phyloP scores from a whole-genome alignment of 202 grass and related monocot genomes.

The Carex arenaria region DNA sequence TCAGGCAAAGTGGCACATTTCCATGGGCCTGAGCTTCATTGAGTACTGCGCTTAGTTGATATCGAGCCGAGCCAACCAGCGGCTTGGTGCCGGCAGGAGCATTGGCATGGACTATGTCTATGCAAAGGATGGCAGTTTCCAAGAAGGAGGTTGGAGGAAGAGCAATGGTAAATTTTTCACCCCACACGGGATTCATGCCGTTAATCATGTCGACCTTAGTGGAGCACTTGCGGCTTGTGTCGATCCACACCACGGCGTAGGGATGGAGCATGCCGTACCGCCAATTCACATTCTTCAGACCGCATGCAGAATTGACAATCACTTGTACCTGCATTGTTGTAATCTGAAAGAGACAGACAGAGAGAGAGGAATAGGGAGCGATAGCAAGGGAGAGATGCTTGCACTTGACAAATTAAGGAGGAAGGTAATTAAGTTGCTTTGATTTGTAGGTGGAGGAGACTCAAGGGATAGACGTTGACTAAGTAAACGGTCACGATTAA shows the following conservation, averaged over 20 bases:
- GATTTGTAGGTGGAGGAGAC: neutral
- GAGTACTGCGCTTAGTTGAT: conserved; percentile 17
- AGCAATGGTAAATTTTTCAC: conserved; percentile 30
- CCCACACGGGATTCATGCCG: conserved; percentile 27
- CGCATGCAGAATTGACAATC: conserved; percentile 10
- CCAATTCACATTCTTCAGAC: conserved; percentile 39
- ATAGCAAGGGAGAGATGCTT: neutral
- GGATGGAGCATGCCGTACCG: conserved; percentile 18
- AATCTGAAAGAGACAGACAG: neutral
- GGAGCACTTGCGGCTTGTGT: conserved; percentile 25
- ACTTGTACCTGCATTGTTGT: conserved; percentile 27
- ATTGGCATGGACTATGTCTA: conserved; percentile 39
- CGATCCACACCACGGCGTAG: conserved; percentile 35
- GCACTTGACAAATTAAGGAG: neutral
- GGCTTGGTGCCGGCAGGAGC: conserved; percentile 19
- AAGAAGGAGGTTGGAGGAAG: conserved; percentile 6
- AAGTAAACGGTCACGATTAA: neutral
- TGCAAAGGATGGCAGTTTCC: conserved; percentile 20
- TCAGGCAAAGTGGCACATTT: neutral
- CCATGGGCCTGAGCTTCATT: conserved; percentile 15
- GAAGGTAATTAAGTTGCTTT: neutral
- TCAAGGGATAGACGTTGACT: neutral
- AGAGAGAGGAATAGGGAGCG: neutral
- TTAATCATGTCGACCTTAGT: conserved; percentile 17
- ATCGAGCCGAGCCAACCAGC: conserved; percentile 25